These are phyloP conservation scores for Plectosphaerella cucumerina DNA, from an alignment of 2,329 filamentous ascomycete genomes.

Conservation along the genomic window DNA sequence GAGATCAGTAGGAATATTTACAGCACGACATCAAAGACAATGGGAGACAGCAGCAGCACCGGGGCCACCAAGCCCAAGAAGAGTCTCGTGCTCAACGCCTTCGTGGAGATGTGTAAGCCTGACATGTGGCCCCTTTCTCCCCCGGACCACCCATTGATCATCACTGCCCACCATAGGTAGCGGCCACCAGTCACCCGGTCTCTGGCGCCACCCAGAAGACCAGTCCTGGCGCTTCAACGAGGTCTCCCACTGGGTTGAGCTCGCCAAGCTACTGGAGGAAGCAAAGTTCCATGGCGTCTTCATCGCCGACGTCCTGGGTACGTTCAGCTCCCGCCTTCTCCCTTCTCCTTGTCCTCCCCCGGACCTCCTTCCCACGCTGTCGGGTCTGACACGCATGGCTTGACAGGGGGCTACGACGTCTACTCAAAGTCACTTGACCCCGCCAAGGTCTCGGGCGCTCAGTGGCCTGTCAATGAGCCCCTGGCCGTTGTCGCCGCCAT, in stretches of 20 bases:
- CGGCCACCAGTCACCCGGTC: constrained; percentile 42
- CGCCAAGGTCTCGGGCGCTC: constrained; percentile 58
- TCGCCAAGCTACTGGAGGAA: constrained; percentile 55
- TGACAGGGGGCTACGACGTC: constrained; percentile 61
- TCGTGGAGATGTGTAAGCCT: constrained; percentile 34
- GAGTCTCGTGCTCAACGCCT: constrained; percentile 37
- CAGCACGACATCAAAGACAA: background rate
- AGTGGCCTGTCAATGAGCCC: constrained; percentile 70
- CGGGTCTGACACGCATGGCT: background rate
- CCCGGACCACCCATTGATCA: background rate
- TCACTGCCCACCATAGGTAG: constrained; percentile 19
- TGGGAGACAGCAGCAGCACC: background rate
- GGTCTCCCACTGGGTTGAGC: constrained; percentile 55
- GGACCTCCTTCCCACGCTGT: background rate
- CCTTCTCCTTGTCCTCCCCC: no score
- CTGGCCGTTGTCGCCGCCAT: constrained; percentile 62
- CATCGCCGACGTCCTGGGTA: constrained; percentile 60
- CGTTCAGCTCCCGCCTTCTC: background rate
- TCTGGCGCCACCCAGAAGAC: constrained; percentile 61
- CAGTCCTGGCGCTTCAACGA: constrained; percentile 58
- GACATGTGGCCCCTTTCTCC: no score
- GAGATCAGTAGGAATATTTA: background rate
- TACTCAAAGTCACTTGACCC: constrained; percentile 59
- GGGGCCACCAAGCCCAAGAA: constrained; percentile 22
- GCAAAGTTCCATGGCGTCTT: constrained; percentile 65